Conservation (phyloP, 192 early-diverging fungal species). For the Coemansia sp. region DNA sequence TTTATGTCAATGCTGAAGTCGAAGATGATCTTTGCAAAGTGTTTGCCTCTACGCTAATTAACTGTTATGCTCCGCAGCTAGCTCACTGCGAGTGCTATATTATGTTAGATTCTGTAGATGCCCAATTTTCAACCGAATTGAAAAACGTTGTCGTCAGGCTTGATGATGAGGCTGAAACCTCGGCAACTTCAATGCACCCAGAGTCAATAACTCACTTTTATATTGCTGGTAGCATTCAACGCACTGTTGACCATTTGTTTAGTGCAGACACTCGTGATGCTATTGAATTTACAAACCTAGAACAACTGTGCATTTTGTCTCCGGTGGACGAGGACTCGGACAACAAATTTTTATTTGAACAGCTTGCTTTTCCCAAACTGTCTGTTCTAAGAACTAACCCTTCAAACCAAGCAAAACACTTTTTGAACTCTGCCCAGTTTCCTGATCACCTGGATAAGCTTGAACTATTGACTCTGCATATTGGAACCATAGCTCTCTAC, state of each 20-base stretch:
- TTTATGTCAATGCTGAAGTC: slow-evolving; percentile 2
- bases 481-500: background rate
- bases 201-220: background rate
- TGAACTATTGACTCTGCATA: background rate
- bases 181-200: background rate
- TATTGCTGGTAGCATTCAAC: background rate
- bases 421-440: background rate
- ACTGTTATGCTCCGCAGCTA: slow-evolving; percentile 4
- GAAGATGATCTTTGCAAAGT: background rate
- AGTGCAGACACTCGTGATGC: no score
- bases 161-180: background rate
- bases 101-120: background rate
- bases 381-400: slow-evolving; percentile 1
- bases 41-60: background rate
- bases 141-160: background rate
- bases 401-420: background rate
- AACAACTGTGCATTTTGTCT: slow-evolving; percentile 3
- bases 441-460: slow-evolving; percentile 4
- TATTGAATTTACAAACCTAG: slow-evolving; percentile 1
- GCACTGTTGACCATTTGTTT: background rate
- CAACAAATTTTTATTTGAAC: background rate
- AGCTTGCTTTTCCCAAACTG: slow-evolving; percentile 3
- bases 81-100: background rate
- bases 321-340: background rate
- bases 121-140: background rate